Evolutionary conservation across 192 early-diverging fungal genomes (phyloP).

Genomic region (Rhizophagus clarus): DNA sequence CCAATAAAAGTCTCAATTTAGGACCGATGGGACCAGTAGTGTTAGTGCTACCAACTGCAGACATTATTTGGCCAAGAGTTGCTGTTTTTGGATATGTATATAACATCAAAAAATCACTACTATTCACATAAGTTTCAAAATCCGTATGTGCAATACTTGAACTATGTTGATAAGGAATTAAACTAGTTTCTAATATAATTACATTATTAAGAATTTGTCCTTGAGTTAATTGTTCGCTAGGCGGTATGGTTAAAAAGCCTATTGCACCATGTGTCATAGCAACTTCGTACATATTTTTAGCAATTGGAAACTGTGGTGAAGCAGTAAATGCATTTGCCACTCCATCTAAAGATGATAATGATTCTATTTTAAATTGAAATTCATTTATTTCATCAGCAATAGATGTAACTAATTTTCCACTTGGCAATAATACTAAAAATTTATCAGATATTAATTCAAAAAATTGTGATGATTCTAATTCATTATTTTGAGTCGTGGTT

Average conservation of each 20-base stretch:
- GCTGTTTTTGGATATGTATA: background rate
- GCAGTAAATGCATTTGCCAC: background rate
- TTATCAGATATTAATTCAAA: background rate
- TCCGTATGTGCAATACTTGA: background rate
- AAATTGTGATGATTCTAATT: background rate
- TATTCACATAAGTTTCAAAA: background rate
- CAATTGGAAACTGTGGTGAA: background rate
- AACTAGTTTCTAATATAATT: background rate
- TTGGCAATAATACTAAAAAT: background rate
- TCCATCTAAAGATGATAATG: too few species aligned
- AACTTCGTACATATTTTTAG: background rate
- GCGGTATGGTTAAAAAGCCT: background rate
- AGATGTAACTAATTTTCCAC: background rate
- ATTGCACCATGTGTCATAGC: background rate
- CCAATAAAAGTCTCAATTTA: background rate
- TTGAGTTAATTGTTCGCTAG: too few species aligned
- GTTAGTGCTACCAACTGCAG: background rate
- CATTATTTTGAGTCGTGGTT: too few species aligned
- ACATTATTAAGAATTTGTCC: background rate
- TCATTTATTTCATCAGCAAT: background rate
- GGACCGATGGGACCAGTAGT: background rate
- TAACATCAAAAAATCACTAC: background rate
- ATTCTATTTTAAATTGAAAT: background rate
- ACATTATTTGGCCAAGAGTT: background rate
- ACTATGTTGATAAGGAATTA: background rate